Evolutionary conservation across 1,284 basidiomycete genomes (phyloP), one percentile per base, ranked within the genome.

Genomic region (Apiotrichum veenhuisii): DNA sequence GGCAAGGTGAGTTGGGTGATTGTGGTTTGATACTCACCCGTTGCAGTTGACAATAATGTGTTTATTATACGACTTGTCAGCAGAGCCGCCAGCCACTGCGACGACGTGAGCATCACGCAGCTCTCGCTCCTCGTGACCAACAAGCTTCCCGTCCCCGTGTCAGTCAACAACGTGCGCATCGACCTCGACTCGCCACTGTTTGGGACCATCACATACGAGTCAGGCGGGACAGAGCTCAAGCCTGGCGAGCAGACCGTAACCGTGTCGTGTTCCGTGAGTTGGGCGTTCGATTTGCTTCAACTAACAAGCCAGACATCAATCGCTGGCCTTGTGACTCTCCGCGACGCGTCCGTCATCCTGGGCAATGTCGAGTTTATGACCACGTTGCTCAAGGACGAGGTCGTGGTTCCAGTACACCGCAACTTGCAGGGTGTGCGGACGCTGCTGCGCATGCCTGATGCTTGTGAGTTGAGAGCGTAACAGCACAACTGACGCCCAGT

Each of bases 181-280:
- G 64, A 66, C 11, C 56, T 77, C 9, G 62, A 65, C 2, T 68
- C 70, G 12, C 43, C 56, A 7, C 38, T 58, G 11, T 63, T 63
- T 2, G 69, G 71, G 20, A 54, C 58, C 26, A 63, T 77, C 37
- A 57, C 55, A 25, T 76, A 71, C 46, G 51, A 57, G 3, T 59
- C 63, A 0, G 66, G 62, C 0, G 42, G 48, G 0, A 34, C 52
- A 3, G 55, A 33, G 1, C 58, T 77, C 14, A 27, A 60, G n/a
- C 68, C 71, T 0, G 76, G 74, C 1, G 22, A 43, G 3, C 76
- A 76, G 43, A 42, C 45, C 1, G 20, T 77, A 14, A 54, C 53
- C 11, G 57, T 69, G 2, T 55, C 51, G 5, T 74, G 71, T 49
- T 54, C 66, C 0, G 76, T 75, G 44, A 63, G 74, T 65, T 14